Evolutionary conservation across 352 stramenopile genomes (phyloP).

Genomic region (Phytopythium delawarense): DNA sequence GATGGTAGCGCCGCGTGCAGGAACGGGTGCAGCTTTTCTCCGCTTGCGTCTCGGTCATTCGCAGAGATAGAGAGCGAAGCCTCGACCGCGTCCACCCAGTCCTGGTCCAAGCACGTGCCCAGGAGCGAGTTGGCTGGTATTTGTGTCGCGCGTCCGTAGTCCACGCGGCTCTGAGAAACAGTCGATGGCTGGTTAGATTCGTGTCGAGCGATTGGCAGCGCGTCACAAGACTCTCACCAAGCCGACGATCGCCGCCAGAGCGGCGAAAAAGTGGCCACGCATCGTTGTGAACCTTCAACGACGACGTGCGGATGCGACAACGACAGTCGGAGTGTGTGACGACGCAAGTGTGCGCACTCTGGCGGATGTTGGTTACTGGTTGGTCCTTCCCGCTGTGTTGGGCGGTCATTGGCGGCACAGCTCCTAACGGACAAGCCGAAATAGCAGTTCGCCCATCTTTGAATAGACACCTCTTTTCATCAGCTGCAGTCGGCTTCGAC

Average conservation of each 20-base stretch:
- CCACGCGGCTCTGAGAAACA: neutral
- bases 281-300: neutral
- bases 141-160: neutral
- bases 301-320: neutral
- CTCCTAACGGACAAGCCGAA: too few relatives aligned
- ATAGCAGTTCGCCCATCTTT: too few relatives aligned
- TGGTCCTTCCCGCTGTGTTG: too few relatives aligned
- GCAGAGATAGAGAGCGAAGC: conserved; percentile 23
- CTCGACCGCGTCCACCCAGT: conserved; percentile 25
- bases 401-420: too few relatives aligned
- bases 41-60: conserved; percentile 15
- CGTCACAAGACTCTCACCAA: neutral
- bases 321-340: neutral
- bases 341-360: too few relatives aligned
- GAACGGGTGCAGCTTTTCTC: conserved; percentile 22
- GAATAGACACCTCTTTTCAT: neutral
- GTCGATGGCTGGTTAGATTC: neutral
- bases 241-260: neutral
- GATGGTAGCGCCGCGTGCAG: conserved; percentile 26
- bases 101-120: conserved; percentile 32
- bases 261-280: neutral
- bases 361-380: too few relatives aligned
- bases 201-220: neutral
- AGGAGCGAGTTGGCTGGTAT: conserved; percentile 35
- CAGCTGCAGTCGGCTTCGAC: neutral